Evolutionary conservation across 495 filamentous ascomycete species (phyloP).

Genomic region (Lasiosphaeria miniovina): DNA sequence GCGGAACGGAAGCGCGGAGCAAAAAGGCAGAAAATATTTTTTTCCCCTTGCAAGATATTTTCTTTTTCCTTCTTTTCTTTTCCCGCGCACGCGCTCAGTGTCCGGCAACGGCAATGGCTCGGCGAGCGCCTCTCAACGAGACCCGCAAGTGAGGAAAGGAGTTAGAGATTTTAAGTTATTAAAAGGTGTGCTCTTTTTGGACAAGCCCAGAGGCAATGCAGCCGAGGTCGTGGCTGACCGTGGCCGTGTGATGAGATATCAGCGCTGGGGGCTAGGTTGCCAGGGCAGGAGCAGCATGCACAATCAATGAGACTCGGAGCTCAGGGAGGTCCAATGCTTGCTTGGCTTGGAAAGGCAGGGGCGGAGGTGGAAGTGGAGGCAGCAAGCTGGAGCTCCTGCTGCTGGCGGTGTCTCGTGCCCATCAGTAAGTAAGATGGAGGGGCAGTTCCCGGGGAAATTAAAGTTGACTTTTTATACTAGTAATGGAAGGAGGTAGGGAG

Average conservation of each 20-base stretch:
- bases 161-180: too few relatives aligned
- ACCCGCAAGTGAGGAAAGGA: not conserved
- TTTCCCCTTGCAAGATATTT: not conserved
- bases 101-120: slow-evolving; percentile 6
- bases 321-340: too few relatives aligned
- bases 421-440: slow-evolving; percentile 36
- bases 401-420: slow-evolving; percentile 43
- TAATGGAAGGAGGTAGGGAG: not conserved
- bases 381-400: slow-evolving; percentile 37
- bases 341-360: slow-evolving; percentile 2
- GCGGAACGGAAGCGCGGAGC: not conserved
- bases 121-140: not conserved
- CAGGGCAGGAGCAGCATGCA: too few relatives aligned
- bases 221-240: too few relatives aligned
- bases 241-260: too few relatives aligned
- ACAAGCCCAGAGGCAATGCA: too few relatives aligned
- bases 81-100: slow-evolving; percentile 1
- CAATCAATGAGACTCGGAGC: too few relatives aligned
- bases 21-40: not conserved
- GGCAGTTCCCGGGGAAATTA: slow-evolving; percentile 36
- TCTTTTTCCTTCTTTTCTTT: not conserved
- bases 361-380: slow-evolving; percentile 9
- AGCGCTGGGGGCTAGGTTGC: too few relatives aligned
- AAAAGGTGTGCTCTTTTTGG: too few relatives aligned
- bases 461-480: slow-evolving; percentile 46